Evolutionary conservation across 2,329 filamentous ascomycete species (phyloP).

Genomic region (Pseudogymnoascus sp.): DNA sequence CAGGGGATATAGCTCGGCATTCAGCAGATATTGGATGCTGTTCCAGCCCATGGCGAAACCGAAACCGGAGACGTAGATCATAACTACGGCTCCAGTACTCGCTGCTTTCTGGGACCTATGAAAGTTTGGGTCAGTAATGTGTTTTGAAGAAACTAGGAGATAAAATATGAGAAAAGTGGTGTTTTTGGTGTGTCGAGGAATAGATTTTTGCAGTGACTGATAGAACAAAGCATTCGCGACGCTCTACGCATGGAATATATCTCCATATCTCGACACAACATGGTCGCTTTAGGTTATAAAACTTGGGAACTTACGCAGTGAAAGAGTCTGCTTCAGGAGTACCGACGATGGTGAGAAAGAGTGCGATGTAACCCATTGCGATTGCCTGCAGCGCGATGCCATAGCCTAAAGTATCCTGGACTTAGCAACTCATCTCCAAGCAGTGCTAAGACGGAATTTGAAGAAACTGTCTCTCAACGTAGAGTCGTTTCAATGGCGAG

Average conservation of each 20-base stretch:
- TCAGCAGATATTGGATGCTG: slow-evolving; percentile 70
- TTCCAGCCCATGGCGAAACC: slow-evolving; percentile 70
- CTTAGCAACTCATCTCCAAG: not conserved
- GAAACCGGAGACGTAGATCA: slow-evolving; percentile 63
- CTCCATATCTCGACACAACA: slow-evolving; percentile 30
- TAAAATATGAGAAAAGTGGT: not conserved
- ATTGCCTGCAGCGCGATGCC: slow-evolving; percentile 34
- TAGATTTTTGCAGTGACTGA: not conserved
- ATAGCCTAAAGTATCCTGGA: not conserved
- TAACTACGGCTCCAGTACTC: slow-evolving; percentile 61
- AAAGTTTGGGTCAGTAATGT: slow-evolving; percentile 43
- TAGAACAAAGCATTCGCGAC: not conserved
- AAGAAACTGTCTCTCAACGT: not conserved
- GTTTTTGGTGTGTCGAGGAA: not conserved
- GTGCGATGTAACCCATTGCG: slow-evolving; percentile 34
- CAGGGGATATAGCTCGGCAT: slow-evolving; percentile 69
- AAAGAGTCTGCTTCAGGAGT: slow-evolving; percentile 19
- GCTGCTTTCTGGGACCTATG: slow-evolving; percentile 41
- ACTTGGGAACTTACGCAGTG: not conserved
- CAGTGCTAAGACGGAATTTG: not conserved
- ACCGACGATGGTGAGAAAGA: slow-evolving; percentile 42
- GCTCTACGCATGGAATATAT: slow-evolving; percentile 27
- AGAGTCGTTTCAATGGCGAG: not conserved
- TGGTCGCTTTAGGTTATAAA: slow-evolving; percentile 33
- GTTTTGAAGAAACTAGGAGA: slow-evolving; percentile 15